A percentile compares a stretch with the other conserved stretches of the same genome.
phyloP scores from a whole-genome alignment of 1,284 basidiomycete genomes.

The Cystobasidium sp. region DNA sequence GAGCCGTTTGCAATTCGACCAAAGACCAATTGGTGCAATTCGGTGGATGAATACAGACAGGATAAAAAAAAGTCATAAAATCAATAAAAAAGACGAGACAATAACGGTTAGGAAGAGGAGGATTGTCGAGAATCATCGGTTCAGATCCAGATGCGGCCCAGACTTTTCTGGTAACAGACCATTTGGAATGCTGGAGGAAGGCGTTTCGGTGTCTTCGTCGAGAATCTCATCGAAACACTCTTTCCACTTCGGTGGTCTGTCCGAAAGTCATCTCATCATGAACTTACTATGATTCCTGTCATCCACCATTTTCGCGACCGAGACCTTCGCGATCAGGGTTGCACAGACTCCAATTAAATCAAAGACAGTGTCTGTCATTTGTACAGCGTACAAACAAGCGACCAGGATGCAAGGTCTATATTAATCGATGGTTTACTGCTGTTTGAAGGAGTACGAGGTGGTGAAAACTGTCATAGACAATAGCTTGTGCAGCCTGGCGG shows the following conservation, averaged over 20 bases:
- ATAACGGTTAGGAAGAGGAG: neutral
- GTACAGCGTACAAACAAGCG: neutral
- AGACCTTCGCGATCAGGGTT: constrained; percentile 34
- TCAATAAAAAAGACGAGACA: constrained; percentile 29
- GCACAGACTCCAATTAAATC: constrained; percentile 14
- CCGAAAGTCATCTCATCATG: neutral
- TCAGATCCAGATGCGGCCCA: neutral
- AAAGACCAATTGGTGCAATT: constrained; percentile 22
- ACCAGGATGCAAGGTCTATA: constrained; percentile 38
- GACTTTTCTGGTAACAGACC: neutral
- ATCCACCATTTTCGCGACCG: neutral
- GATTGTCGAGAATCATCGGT: neutral
- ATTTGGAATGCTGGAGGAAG: neutral
- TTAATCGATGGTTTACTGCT: neutral
- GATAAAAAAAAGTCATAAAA: constrained; percentile 16
- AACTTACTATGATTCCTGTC: neutral
- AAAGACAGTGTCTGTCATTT: constrained; percentile 21
- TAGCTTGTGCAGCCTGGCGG: neutral
- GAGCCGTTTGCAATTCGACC: constrained; percentile 11
- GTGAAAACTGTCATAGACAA: neutral
- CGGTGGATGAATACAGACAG: constrained; percentile 38
- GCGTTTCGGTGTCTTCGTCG: neutral
- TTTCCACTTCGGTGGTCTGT: neutral
- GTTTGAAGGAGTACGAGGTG: neutral
- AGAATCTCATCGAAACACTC: neutral